Base-by-base conservation (phyloP, 345 rosid species). In the Psidium guajava region DNA sequence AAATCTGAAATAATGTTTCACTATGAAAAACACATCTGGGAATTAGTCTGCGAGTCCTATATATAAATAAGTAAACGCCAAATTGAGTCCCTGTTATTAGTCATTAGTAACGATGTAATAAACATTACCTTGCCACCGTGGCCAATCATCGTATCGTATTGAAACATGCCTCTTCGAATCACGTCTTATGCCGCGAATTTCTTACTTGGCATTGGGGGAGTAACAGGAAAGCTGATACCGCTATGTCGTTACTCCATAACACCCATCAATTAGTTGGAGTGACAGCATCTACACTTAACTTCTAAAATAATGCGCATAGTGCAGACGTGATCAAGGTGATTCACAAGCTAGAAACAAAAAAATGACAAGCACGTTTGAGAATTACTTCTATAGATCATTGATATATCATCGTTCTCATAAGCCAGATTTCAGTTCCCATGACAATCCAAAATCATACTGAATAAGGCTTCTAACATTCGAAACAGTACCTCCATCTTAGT, bases 401-500 rank as follows among this genome's bases (percentile, higher is more conserved):
- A 69, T 36, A 64, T 64, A 36, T 69, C 77, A 8, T 69, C 21
- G 47, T 69, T 36, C 36, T 69, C 24, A 2, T 36, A 69, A 69
- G 77, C 77, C 77, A 69, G 13, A 69, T 32, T 36, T 32, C 47
- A 69, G 77, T 69, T 24, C 36, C 77, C 77, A 69, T 47, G 44
- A 69, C 47, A 69, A 69, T 69, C 6, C 47, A 69, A 36, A 36
- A 36, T 22, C 25, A 69, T 5, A 9, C 77, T 69, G 77, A 69
- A 69, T 11, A 9, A 69, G 77, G 77, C 24, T 69, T 18, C 6
- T 16, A 11, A 69, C 47, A 2, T 18, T 69, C 3, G 22, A 69
- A 69, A 32, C 77, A 18, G 24, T 69, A 69, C 77, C 77, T 69
- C 47, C 36, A 36, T 69, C 86, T 86, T 90, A 93, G 87, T 93